These are phyloP conservation scores for Tilletia walkeri DNA, from an alignment of 1,284 basidiomycete species.

Conservation along the genomic window DNA sequence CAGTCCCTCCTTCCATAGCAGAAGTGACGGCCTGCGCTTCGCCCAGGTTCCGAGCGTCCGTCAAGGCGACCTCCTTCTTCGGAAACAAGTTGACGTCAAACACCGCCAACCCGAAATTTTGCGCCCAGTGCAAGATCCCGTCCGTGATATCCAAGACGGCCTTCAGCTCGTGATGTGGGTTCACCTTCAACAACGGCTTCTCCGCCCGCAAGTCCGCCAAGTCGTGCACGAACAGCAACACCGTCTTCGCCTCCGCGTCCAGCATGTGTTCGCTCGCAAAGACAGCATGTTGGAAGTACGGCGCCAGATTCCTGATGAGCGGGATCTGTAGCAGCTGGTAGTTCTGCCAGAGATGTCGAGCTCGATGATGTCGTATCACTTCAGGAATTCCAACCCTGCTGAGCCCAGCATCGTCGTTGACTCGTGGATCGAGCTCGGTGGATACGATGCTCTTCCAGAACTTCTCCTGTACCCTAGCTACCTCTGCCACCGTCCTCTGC, in stretches of 20 bases:
- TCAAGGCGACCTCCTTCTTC: conserved; percentile 61
- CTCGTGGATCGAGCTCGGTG: conserved; percentile 39
- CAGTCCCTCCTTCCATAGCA: neutral
- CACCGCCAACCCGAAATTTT: conserved; percentile 67
- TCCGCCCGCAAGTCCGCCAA: conserved; percentile 39
- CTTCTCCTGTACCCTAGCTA: conserved; percentile 78
- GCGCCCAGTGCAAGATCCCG: conserved; percentile 74
- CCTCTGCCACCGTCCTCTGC: conserved; percentile 81
- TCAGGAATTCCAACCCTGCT: conserved; percentile 13
- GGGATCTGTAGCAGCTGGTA: conserved; percentile 38
- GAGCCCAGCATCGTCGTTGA: conserved; percentile 11
- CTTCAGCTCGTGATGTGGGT: conserved; percentile 19
- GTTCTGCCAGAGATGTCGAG: conserved; percentile 20
- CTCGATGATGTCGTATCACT: conserved; percentile 18
- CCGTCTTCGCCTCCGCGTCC: neutral
- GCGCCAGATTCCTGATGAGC: conserved; percentile 29
- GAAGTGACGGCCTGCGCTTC: conserved; percentile 1
- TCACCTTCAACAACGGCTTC: conserved; percentile 17
- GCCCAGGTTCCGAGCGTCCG: neutral
- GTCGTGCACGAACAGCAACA: conserved; percentile 48
- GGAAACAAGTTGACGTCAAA: conserved; percentile 84
- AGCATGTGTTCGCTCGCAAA: conserved; percentile 5
- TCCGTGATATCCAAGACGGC: conserved; percentile 72
- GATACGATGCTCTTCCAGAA: conserved; percentile 85
- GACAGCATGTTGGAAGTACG: conserved; percentile 15